These are phyloP conservation scores for Citrullus colocynthis DNA, from an alignment of 306 rosid genomes.

Conservation along the genomic window DNA sequence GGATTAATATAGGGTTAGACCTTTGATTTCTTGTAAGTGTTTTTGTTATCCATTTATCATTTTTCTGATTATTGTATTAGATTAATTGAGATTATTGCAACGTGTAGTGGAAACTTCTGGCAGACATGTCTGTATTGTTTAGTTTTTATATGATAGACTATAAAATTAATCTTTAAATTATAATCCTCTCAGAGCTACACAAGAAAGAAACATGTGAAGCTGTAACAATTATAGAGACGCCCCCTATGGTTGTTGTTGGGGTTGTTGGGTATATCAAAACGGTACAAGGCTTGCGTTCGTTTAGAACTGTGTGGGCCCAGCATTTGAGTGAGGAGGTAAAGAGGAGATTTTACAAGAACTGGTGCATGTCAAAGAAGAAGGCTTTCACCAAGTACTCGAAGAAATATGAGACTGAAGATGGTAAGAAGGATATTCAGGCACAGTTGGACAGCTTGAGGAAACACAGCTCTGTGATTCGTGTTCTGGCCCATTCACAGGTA, in stretches of 20 bases:
- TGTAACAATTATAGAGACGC: conserved; percentile 68
- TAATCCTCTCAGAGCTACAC: conserved; percentile 38
- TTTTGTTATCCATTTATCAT: too few relatives aligned
- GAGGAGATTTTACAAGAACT: conserved; percentile 70
- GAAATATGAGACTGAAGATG: conserved; percentile 42
- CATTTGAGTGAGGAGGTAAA: conserved; percentile 63
- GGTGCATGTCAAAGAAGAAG: conserved; percentile 74
- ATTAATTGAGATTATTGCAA: not conserved
- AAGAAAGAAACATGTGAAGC: conserved; percentile 85
- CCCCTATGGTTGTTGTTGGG: conserved; percentile 62
- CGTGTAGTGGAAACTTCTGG: not conserved
- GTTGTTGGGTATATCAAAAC: conserved; percentile 67
- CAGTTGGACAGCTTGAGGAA: conserved; percentile 61
- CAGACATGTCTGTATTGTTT: not conserved
- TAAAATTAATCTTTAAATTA: not conserved
- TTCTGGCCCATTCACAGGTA: conserved; percentile 81
- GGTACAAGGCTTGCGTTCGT: conserved; percentile 48
- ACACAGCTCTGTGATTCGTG: conserved; percentile 47
- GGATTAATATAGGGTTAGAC: not conserved
- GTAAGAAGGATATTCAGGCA: conserved; percentile 41
- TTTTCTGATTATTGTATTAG: too few relatives aligned
- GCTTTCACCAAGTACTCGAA: conserved; percentile 57
- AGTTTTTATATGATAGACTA: not conserved
- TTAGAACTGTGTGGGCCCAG: conserved; percentile 73
- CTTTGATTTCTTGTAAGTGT: too few relatives aligned